Conservation (phyloP, 148 eudicot genomes). For the Euryodendron excelsum region DNA sequence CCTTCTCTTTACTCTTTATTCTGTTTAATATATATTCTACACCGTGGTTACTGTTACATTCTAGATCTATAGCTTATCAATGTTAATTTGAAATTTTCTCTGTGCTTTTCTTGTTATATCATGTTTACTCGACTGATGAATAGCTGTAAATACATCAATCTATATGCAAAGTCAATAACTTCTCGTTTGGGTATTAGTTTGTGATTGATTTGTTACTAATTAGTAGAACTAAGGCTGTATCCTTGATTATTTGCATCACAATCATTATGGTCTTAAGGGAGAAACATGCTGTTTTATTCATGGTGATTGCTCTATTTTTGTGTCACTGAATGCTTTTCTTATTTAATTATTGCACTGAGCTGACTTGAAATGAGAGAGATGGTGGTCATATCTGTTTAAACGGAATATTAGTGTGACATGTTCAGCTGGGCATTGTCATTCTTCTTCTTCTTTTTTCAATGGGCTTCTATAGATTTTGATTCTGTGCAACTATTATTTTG, state of each 20-base stretch:
- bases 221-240: neutral
- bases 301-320: neutral
- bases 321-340: neutral
- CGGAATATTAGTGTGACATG: neutral
- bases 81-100: neutral
- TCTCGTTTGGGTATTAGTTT: neutral
- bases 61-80: neutral
- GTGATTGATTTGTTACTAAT: neutral
- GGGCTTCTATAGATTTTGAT: neutral
- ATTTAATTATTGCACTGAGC: neutral
- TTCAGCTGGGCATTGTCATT: neutral
- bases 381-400: neutral
- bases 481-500: constrained; percentile 15
- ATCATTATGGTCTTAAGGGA: neutral
- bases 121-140: too few relatives aligned
- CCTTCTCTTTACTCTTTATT: neutral
- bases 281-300: neutral
- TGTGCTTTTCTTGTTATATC: neutral
- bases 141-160: too few relatives aligned
- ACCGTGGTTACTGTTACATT: neutral
- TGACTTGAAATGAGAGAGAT: neutral
- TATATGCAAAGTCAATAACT: too few relatives aligned
- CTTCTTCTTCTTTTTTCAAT: neutral
- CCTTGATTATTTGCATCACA: neutral
- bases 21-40: neutral